Percentiles rank a stretch among this genome's conserved stretches.
These are phyloP conservation scores for Ceratobasidium sp. DNA, from an alignment of 1,284 basidiomycete species.

Conservation along the genomic window DNA sequence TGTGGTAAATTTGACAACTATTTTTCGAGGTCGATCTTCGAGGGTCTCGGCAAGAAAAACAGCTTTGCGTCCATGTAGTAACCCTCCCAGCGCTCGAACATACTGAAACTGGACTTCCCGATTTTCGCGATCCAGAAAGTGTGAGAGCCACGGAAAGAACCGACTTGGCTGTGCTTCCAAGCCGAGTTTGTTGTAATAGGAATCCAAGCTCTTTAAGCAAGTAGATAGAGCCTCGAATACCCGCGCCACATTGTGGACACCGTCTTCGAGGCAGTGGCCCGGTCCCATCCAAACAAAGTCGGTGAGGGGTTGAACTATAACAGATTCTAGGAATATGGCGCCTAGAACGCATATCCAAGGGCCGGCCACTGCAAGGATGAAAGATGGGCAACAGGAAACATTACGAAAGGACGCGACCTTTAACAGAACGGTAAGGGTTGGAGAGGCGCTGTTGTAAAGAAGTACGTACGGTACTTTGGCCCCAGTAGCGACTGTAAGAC, in stretches of 20 bases:
- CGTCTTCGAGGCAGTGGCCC: not conserved
- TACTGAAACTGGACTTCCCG: not conserved
- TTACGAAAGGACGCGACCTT: conserved; percentile 39
- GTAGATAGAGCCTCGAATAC: conserved; percentile 7
- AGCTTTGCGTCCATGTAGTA: not conserved
- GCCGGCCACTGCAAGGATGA: conserved; percentile 47
- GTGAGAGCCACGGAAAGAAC: conserved; percentile 7
- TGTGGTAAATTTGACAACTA: conserved; percentile 44
- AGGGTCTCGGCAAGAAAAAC: not conserved
- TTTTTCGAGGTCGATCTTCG: not conserved
- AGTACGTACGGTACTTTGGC: no score
- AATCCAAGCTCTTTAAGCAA: conserved; percentile 4
- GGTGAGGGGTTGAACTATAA: conserved; percentile 47
- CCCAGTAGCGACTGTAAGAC: conserved; percentile 19
- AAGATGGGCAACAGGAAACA: conserved; percentile 47
- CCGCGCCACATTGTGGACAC: not conserved
- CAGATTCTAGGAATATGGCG: conserved; percentile 44
- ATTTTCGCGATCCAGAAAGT: not conserved
- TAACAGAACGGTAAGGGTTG: not conserved
- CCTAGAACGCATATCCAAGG: conserved; percentile 47
- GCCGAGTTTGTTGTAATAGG: conserved; percentile 23
- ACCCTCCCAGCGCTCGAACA: not conserved
- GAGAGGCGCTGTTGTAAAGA: not conserved
- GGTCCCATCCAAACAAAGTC: conserved; percentile 35
- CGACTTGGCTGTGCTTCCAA: conserved; percentile 15